These are phyloP conservation scores for Fusarium albosuccineum DNA, from an alignment of 2,329 filamentous ascomycete species.

Conservation along the genomic window DNA sequence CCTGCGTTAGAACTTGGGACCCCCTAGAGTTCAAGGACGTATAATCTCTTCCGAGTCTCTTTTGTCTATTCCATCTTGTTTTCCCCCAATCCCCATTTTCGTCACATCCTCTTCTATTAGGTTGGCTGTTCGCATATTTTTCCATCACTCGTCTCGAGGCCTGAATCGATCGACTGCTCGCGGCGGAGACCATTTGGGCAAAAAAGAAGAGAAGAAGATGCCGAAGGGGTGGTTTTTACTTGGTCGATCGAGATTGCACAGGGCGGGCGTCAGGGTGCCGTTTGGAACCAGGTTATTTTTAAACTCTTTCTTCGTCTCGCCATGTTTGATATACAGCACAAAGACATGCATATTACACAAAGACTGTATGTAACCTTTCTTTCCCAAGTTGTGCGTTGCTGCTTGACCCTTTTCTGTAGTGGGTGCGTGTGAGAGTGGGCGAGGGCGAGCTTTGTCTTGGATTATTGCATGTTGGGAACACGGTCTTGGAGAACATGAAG, in stretches of 20 bases:
- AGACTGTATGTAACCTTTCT: slow-evolving; percentile 18
- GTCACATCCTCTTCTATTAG: slow-evolving; percentile 22
- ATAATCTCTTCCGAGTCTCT: slow-evolving; percentile 27
- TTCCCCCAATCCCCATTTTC: slow-evolving; percentile 21
- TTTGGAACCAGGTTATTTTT: slow-evolving; percentile 36
- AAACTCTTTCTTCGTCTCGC: slow-evolving; percentile 27
- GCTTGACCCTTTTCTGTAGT: slow-evolving; percentile 22
- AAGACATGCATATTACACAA: slow-evolving; percentile 32
- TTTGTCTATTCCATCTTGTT: slow-evolving; percentile 40
- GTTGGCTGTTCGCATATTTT: slow-evolving; percentile 24
- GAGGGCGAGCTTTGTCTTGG: neutral
- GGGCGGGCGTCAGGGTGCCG: slow-evolving; percentile 47
- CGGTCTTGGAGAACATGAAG: slow-evolving; percentile 7
- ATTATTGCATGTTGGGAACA: slow-evolving; percentile 4
- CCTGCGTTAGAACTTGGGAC: slow-evolving; percentile 66
- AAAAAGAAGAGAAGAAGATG: slow-evolving; percentile 32
- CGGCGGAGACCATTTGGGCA: slow-evolving; percentile 29
- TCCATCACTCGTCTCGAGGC: slow-evolving; percentile 33
- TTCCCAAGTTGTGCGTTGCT: neutral
- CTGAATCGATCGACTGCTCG: slow-evolving; percentile 21
- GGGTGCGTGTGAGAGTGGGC: neutral
- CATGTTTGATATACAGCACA: slow-evolving; percentile 33
- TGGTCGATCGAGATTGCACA: slow-evolving; percentile 43
- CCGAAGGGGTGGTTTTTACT: slow-evolving; percentile 18
- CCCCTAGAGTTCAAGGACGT: slow-evolving; percentile 23